A percentile compares a stretch with the other conserved stretches of the same genome.
Evolutionary conservation across 2,329 filamentous ascomycete genomes (phyloP).

Genomic region (Ophiostoma tasmaniense): DNA sequence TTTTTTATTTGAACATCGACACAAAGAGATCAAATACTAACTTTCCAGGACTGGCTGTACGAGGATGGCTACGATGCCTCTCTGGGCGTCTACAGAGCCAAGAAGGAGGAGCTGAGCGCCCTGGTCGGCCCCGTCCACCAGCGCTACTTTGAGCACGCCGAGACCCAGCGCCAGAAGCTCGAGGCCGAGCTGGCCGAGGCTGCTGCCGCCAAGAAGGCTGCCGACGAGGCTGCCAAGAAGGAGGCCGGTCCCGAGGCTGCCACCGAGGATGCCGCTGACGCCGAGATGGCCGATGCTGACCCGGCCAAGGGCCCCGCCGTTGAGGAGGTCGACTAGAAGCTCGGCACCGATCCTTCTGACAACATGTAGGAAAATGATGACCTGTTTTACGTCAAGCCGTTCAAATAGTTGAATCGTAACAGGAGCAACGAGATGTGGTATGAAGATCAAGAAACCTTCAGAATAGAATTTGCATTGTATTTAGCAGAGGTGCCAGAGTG

Average conservation of each 20-base stretch:
- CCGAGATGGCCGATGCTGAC: constrained; percentile 58
- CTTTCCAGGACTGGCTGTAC: constrained; percentile 72
- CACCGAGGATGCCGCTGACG: constrained; percentile 39
- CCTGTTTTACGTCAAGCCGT: no score
- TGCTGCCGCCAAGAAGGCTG: constrained; percentile 63
- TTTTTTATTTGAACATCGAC: no score
- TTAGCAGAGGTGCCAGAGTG: not conserved
- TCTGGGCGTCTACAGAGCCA: constrained; percentile 88
- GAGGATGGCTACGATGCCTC: constrained; percentile 91
- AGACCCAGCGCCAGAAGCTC: constrained; percentile 71
- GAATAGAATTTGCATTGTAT: constrained; percentile 2
- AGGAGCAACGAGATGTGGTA: not conserved
- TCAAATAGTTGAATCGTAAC: not conserved
- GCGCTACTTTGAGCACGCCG: constrained; percentile 90
- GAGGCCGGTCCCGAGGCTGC: constrained; percentile 34
- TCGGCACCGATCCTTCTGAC: not conserved
- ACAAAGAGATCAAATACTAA: not conserved
- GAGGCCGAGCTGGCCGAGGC: constrained; percentile 72
- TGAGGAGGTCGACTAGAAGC: constrained; percentile 18
- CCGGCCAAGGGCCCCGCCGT: constrained; percentile 23
- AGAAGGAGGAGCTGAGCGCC: constrained; percentile 90
- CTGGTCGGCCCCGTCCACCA: constrained; percentile 86
- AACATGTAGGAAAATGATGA: no score
- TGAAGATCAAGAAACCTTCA: constrained; percentile 8
- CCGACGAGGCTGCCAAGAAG: constrained; percentile 43